These are phyloP conservation scores for Lasiosphaeria miniovina DNA, from an alignment of 495 filamentous ascomycete species.

Conservation along the genomic window DNA sequence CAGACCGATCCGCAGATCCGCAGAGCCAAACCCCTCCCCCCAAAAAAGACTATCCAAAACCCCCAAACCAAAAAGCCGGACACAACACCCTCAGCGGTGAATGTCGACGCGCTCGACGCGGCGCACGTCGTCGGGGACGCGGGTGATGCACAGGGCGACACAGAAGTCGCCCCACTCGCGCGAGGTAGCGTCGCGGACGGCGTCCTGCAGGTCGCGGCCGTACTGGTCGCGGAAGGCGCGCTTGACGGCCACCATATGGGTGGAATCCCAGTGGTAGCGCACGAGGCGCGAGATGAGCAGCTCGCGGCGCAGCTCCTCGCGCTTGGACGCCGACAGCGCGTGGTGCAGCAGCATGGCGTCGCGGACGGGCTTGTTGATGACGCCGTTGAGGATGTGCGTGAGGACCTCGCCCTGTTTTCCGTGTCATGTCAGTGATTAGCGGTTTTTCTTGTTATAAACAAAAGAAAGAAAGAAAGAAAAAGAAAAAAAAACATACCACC, in stretches of 20 bases:
- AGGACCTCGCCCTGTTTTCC: conserved; percentile 78
- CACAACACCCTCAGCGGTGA: not conserved
- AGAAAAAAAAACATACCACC: conserved; percentile 64
- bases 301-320: conserved; percentile 71
- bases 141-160: conserved; percentile 47
- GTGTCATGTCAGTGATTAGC: no score
- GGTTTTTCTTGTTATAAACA: not conserved
- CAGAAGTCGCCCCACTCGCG: conserved; percentile 54
- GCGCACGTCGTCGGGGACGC: conserved; percentile 53
- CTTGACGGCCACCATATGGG: conserved; percentile 71
- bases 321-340: conserved; percentile 62
- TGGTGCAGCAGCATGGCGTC: conserved; percentile 94
- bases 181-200: conserved; percentile 48
- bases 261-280: conserved; percentile 78
- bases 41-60: not conserved
- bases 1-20: no score
- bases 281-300: conserved; percentile 78
- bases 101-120: conserved; percentile 35
- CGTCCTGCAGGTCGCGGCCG: conserved; percentile 63
- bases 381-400: conserved; percentile 93
- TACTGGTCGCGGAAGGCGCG: conserved; percentile 68
- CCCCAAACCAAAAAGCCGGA: not conserved
- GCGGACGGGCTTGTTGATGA: conserved; percentile 91
- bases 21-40: not conserved
- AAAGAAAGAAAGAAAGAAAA: conserved; percentile 9